phyloP scores from a whole-genome alignment of 1,139 yeast species.

The Debaryomyces psychrophilus region DNA sequence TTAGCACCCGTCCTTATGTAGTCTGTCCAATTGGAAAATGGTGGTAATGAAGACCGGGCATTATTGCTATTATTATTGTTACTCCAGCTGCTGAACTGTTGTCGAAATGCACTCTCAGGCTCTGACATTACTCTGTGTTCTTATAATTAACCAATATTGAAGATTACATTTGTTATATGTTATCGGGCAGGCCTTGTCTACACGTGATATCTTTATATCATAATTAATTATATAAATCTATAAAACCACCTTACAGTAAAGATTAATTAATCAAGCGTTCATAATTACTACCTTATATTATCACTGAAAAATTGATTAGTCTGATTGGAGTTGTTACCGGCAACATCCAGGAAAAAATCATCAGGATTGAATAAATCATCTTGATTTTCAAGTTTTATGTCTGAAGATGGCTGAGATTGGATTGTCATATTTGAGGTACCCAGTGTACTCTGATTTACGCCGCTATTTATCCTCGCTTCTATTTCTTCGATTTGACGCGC shows the following conservation, averaged over 20 bases:
- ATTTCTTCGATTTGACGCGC: slow-evolving; percentile 20
- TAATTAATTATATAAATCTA: slow-evolving; percentile 3
- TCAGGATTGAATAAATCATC: slow-evolving; percentile 17
- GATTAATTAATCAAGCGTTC: neutral
- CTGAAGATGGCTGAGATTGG: slow-evolving; percentile 9
- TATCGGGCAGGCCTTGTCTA: neutral
- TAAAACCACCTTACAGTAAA: slow-evolving; percentile 1
- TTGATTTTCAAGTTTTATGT: slow-evolving; percentile 9
- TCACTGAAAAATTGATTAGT: slow-evolving; percentile 1
- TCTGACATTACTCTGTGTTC: slow-evolving; percentile 33
- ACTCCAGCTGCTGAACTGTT: slow-evolving; percentile 48
- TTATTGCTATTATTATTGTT: slow-evolving; percentile 18
- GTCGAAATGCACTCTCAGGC: slow-evolving; percentile 46
- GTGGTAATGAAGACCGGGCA: slow-evolving; percentile 23
- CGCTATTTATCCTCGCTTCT: slow-evolving; percentile 11
- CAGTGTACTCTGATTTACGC: neutral
- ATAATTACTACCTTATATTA: neutral
- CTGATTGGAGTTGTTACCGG: slow-evolving; percentile 8
- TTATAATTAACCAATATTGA: neutral
- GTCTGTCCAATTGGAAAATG: slow-evolving; percentile 50
- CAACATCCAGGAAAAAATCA: slow-evolving; percentile 20
- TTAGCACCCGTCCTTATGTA: slow-evolving; percentile 47
- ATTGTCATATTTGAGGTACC: neutral
- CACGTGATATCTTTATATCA: slow-evolving; percentile 1
- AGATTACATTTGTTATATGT: neutral